phyloP scores from a whole-genome alignment of 805 yeast species.

The Kluyveromyces lactis region DNA sequence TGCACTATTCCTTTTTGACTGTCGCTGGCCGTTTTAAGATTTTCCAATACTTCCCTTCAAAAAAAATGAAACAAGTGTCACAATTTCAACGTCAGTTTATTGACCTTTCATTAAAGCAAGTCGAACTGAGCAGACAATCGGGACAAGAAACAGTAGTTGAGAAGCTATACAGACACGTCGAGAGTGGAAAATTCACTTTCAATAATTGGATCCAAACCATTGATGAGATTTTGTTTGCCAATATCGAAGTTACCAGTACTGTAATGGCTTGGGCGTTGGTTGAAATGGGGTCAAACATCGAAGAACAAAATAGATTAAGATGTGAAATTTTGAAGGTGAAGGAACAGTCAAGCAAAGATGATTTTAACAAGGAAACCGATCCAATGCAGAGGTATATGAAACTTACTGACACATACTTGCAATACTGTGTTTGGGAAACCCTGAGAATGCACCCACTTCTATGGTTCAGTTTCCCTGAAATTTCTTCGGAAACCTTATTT shows the following conservation, averaged over 20 bases:
- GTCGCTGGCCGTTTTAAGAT: conserved; percentile 1
- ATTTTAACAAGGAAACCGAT: not conserved
- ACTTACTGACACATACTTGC: not conserved
- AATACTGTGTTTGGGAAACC: not conserved
- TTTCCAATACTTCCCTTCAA: not conserved
- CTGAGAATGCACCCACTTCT: not conserved
- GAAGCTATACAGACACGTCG: not conserved
- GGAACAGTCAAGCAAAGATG: not conserved
- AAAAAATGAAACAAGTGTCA: not conserved
- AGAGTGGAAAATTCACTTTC: not conserved
- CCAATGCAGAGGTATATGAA: not conserved
- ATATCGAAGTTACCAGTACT: not conserved
- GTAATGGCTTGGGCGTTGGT: conserved; percentile 1
- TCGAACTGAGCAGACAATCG: not conserved
- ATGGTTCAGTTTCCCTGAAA: conserved; percentile 1
- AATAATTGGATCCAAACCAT: conserved; percentile 1
- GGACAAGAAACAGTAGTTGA: not conserved
- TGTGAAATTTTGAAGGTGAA: not conserved
- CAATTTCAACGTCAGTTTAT: not conserved
- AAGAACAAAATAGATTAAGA: not conserved
- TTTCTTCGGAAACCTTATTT: not conserved
- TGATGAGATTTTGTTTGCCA: conserved; percentile 1
- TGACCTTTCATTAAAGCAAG: not conserved
- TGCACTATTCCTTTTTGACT: conserved; percentile 1
- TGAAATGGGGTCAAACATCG: not conserved